Evolutionary conservation across 768 basidiomycete species (phyloP), one percentile per base, ranked within the genome.

Genomic region (Lactarius evosmus): DNA sequence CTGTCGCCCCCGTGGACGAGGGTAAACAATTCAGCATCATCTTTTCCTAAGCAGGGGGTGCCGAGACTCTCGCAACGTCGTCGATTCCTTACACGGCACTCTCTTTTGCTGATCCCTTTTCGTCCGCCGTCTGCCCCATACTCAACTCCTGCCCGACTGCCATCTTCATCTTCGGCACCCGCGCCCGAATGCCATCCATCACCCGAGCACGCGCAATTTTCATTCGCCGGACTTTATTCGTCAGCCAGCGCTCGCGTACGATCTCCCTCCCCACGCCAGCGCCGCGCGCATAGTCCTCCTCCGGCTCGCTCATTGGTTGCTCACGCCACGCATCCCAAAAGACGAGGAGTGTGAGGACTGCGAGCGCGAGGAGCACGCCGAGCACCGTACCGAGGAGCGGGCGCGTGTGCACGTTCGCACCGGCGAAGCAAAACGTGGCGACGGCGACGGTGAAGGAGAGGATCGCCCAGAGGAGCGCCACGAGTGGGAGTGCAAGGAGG

Each of bases 261-360:
- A 40, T 7, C 22, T 54, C 38, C 44, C 29, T 65, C 22, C 19
- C 33, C 2, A 9, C 27, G 9, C 33, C 44, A 12, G 55, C 30
- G 22, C 41, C 27, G 32, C 38, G 56, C 8, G 57, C 44, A 58
- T 44, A 53, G 27, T 59, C 62, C 14, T 65, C 58, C 33, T 49
- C 63, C n/a, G 58, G 58, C 53, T 64, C 63, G 34, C 32, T 60
- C 30, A 22, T 65, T 6, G 49, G 58, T 7, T 58, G 63, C 49
- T 36, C n/a, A 44, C 63, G 58, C 63, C 29, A 60, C 44, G 58
- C 63, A 14, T 60, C 63, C 58, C 58, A 64, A 30, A 64, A 64
- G 19, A 64, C 52, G 53, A 58, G 57, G 22, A 41, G 17, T 30
- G 46, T 34, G 27, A 60, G 58, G 16, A 55, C n/a, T 1, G 53